Conservation (phyloP, 1,284 basidiomycete species). For the Melampsora larici-populina region DNA sequence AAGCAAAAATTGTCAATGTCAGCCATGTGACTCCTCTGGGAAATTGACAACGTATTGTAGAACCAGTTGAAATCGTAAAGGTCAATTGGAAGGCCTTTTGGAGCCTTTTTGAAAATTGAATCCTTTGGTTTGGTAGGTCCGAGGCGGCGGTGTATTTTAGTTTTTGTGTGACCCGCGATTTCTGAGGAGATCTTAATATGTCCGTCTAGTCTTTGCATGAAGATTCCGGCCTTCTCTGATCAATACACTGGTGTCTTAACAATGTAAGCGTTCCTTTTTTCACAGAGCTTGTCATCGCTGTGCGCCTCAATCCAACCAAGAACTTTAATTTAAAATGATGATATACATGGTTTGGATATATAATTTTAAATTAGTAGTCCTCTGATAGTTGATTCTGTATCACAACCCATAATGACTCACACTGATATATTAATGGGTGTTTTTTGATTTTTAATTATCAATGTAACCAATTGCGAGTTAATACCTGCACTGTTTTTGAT, state of each 20-base stretch:
- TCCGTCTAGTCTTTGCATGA: not conserved
- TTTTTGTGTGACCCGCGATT: not conserved
- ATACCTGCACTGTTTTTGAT: no score
- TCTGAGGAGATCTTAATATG: not conserved
- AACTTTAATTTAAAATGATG: no score
- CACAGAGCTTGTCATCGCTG: constrained; percentile 24
- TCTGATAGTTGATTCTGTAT: no score
- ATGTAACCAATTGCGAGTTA: no score
- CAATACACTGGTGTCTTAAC: not conserved
- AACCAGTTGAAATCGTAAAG: constrained; percentile 27
- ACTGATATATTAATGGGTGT: no score
- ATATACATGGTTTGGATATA: no score
- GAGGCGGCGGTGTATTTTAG: not conserved
- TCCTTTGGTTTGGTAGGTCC: not conserved
- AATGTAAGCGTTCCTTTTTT: not conserved
- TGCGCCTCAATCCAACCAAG: constrained; percentile 14
- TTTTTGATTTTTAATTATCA: no score
- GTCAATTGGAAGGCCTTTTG: constrained; percentile 21
- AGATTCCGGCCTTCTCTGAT: not conserved
- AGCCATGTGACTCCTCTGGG: not conserved
- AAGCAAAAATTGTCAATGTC: constrained; percentile 7
- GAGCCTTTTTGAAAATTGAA: constrained; percentile 2
- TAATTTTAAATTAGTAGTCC: no score
- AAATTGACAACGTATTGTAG: not conserved
- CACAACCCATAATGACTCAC: no score